Evolutionary conservation across 2,329 filamentous ascomycete genomes (phyloP), one percentile per base, ranked within the genome.

Genomic region (Diaporthe destruens): DNA sequence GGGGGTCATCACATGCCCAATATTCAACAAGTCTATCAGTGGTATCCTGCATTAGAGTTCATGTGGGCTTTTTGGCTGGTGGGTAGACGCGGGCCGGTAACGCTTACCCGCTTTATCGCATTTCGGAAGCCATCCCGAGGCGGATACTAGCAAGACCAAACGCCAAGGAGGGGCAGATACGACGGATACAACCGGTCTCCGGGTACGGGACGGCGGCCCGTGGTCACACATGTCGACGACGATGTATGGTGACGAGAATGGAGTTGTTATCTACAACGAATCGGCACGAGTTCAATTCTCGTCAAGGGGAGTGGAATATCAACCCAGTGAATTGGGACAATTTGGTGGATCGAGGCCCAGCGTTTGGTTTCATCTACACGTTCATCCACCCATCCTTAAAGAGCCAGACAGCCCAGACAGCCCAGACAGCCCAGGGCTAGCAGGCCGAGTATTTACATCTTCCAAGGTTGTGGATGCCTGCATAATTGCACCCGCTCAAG

Each of bases 91-190:
- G 61, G 61, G 32, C 61, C 61, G 61, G 34, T 25, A 32, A 8
- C 44, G 44, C 9, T 9, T 23, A 20, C 61, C n/a, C 61, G 61
- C 44, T 66, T 66, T 66, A 66, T 66, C 47, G 61, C 61, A 66
- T 66, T 36, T 66, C 61, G 61, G 61, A 66, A 66, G 44, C 44
- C 7, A 5, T 66, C 32, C 61, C 61, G 61, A 66, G 32, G 59
- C 44, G 59, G 34, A 36, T 23, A 65, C 44, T 20, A 65, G 29
- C 29, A 34, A 25, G 20, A 29, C 39, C 16, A 49, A 25, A 29
- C 18, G 11, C 47, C 25, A 14, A 36, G 57, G 57, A 32, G 57
- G 57, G 57, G 57, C 14, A 34, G 34, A 18, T 18, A 23, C 1
- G 11, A 25, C 23, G 39, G 57, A 14, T 47, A 44, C 18, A 47